A percentile compares a stretch with the other conserved stretches of the same genome.
These are phyloP conservation scores for Plenodomus biglobosus DNA, from an alignment of 2,329 filamentous ascomycete species.

Conservation along the genomic window DNA sequence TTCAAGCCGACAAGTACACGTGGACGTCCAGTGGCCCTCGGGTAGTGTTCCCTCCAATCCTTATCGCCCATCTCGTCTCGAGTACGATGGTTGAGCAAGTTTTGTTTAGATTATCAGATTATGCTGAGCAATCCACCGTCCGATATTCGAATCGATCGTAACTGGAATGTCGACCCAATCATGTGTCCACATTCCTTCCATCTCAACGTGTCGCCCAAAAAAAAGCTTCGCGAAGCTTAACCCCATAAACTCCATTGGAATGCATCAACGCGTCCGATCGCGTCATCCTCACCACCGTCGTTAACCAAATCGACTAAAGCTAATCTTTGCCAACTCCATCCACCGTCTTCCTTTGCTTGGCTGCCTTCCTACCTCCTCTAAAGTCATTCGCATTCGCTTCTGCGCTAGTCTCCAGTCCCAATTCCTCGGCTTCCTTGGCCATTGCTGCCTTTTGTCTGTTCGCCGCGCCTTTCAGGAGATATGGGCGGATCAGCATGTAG, in stretches of 20 bases:
- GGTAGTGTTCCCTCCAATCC: not conserved
- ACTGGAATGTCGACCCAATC: not conserved
- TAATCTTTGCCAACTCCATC: not conserved
- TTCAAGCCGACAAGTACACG: not conserved
- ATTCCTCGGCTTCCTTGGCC: constrained; percentile 53
- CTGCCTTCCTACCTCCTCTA: constrained; percentile 26
- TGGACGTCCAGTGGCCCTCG: not conserved
- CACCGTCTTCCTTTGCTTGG: constrained; percentile 34
- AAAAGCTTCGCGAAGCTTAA: constrained; percentile 27
- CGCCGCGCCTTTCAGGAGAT: constrained; percentile 68
- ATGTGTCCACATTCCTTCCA: not conserved
- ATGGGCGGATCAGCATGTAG: constrained; percentile 71
- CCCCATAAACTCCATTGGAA: constrained; percentile 14
- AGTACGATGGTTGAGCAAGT: not conserved
- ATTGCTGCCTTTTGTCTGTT: constrained; percentile 65
- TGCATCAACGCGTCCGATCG: constrained; percentile 2
- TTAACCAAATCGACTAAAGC: too few species aligned
- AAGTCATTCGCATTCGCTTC: constrained; percentile 38
- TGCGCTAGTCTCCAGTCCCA: constrained; percentile 34
- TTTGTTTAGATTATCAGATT: not conserved
- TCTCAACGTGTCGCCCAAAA: not conserved
- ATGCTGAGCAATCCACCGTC: not conserved
- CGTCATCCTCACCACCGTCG: not conserved
- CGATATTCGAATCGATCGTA: not conserved
- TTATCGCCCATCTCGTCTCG: not conserved